Evolutionary conservation across 1,139 yeast genomes (phyloP).

Genomic region (Yamadazyma dushanensis): DNA sequence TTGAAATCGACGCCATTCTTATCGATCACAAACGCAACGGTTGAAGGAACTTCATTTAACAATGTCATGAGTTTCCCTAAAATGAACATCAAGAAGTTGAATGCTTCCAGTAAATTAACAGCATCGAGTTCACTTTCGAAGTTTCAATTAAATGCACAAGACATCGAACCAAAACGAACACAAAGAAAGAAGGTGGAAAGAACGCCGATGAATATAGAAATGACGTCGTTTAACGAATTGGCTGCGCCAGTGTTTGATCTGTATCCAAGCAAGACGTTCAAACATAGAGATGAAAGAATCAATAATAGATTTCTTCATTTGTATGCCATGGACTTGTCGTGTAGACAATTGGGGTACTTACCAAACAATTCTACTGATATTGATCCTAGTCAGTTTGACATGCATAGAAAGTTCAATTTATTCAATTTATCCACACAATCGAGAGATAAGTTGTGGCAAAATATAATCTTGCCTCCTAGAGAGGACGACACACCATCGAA

Average conservation of each 20-base stretch:
- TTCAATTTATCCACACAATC: conserved; percentile 37
- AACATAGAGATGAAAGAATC: conserved; percentile 46
- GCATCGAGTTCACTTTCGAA: neutral
- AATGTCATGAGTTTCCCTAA: conserved; percentile 4
- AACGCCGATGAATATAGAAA: too few species aligned
- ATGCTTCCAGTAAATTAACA: too few species aligned
- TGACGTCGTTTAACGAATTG: conserved; percentile 3
- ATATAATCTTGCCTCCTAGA: conserved; percentile 50
- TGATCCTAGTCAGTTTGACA: conserved; percentile 14
- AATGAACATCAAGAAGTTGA: conserved; percentile 1
- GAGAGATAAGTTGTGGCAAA: conserved; percentile 50
- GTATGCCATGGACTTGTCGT: conserved; percentile 47
- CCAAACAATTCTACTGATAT: conserved; percentile 27
- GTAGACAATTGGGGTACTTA: conserved; percentile 29
- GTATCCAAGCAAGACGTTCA: conserved; percentile 18
- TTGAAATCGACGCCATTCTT: conserved; percentile 3
- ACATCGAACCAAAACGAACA: too few species aligned
- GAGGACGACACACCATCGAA: conserved; percentile 32
- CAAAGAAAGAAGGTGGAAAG: too few species aligned
- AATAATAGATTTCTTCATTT: conserved; percentile 45
- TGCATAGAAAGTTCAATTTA: conserved; percentile 29
- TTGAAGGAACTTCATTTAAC: neutral
- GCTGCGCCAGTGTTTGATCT: conserved; percentile 1
- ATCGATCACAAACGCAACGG: conserved; percentile 3
- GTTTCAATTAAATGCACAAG: neutral